Conservation (phyloP, 805 yeast species). For the Myxozyma vanderwaltii region DNA sequence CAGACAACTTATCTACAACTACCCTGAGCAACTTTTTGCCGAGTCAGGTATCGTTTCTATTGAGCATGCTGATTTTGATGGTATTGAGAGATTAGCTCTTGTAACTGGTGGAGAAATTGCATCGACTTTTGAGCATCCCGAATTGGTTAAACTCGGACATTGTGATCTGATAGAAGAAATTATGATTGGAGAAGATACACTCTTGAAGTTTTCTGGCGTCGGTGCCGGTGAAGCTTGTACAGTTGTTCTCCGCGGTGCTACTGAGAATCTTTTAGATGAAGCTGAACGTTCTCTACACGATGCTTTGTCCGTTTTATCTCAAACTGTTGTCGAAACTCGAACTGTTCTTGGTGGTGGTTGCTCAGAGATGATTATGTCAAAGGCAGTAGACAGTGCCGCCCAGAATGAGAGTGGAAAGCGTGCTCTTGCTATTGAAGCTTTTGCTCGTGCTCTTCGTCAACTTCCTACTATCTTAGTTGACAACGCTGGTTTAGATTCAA, state of each 20-base stretch:
- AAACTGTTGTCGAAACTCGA: conserved; percentile 88
- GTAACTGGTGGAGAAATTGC: conserved; percentile 99
- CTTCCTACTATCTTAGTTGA: conserved; percentile 94
- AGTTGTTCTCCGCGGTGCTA: conserved; percentile 93
- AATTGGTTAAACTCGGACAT: conserved; percentile 78
- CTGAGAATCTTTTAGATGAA: conserved; percentile 93
- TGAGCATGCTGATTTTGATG: conserved; percentile 98
- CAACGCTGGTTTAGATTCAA: conserved; percentile 94
- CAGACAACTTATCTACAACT: conserved; percentile 95
- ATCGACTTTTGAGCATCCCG: conserved; percentile 93
- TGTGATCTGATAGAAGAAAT: conserved; percentile 91
- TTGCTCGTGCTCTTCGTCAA: conserved; percentile 91
- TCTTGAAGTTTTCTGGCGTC: conserved; percentile 93
- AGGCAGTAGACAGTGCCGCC: conserved; percentile 91
- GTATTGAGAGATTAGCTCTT: conserved; percentile 91
- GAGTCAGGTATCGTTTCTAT: conserved; percentile 86
- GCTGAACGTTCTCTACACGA: conserved; percentile 97
- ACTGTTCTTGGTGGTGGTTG: conserved; percentile 95
- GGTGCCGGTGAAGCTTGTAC: conserved; percentile 96
- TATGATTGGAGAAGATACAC: conserved; percentile 87
- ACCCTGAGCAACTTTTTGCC: conserved; percentile 93
- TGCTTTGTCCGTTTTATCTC: conserved; percentile 92
- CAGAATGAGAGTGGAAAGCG: conserved; percentile 92
- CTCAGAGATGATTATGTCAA: conserved; percentile 94
- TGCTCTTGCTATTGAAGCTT: conserved; percentile 90